Percentiles rank a stretch among this genome's conserved stretches.
phyloP scores from a whole-genome alignment of 2,329 filamentous ascomycete species.

The Stachybotrys chlorohalonatus region DNA sequence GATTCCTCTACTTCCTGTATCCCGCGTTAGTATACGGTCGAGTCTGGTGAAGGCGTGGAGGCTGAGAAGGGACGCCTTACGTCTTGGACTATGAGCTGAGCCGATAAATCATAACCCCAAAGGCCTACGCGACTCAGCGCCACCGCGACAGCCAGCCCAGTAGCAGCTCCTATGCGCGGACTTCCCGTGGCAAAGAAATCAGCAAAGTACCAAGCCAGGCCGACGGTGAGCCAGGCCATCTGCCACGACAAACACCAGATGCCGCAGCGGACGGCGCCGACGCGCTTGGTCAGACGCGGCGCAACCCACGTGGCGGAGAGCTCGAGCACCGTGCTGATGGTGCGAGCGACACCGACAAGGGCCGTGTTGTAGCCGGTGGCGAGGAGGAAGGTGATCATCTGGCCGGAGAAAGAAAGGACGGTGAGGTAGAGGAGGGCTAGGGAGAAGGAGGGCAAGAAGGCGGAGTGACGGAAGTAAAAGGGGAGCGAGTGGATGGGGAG shows the following conservation, averaged over 20 bases:
- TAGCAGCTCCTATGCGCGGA: constrained; percentile 26
- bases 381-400: constrained; percentile 57
- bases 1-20: constrained; percentile 41
- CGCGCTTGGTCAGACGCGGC: constrained; percentile 42
- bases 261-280: constrained; percentile 54
- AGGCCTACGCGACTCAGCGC: constrained; percentile 51
- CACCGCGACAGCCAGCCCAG: constrained; percentile 38
- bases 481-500: background rate
- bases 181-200: constrained; percentile 8
- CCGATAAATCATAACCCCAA: constrained; percentile 52
- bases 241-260: constrained; percentile 67
- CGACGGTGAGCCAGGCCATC: constrained; percentile 41
- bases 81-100: constrained; percentile 53
- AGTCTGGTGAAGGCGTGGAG: background rate
- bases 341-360: constrained; percentile 45
- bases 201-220: constrained; percentile 30
- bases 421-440: constrained; percentile 53
- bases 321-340: constrained; percentile 44
- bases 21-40: background rate
- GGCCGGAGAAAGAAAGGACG: constrained; percentile 48
- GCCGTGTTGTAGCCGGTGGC: constrained; percentile 40
- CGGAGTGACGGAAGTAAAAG: constrained; percentile 43
- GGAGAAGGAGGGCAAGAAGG: constrained; percentile 52
- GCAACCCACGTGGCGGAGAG: constrained; percentile 52
- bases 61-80: constrained; percentile 21